Evolutionary conservation across 306 rosid genomes (phyloP), one percentile per base, ranked within the genome.

Genomic region (Pterocarpus macrocarpus): DNA sequence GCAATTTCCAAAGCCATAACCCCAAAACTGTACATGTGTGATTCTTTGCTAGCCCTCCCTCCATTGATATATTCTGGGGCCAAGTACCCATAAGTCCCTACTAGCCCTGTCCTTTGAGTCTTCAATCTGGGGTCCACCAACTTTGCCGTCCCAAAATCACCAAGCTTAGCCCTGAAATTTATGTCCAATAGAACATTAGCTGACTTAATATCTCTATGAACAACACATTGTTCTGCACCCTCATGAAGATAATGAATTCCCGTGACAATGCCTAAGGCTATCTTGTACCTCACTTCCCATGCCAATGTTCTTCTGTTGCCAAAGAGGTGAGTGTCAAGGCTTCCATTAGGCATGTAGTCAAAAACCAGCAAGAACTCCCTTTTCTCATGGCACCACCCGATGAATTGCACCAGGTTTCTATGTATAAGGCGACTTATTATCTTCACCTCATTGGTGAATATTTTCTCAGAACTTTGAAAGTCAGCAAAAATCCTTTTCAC

Each of bases 1-100:
- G 94, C 90, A 38, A 92, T 61, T 69, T 92, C 97, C 73, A 92
- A 77, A 2, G 89, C 92, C 33, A 92, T 88, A 7, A 90, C 89
- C 0, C 91, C 97, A 78, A 87, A 90, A 80, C 89, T 82, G 14
- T 75, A 92, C 72, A 90, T 85, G 43, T 92, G 89, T 3, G 92
- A 87, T 43, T 87, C 89, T 14, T 89, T 89, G 53, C 88, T 87
- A 0, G 83, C 91, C 36, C 69, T 81, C 43, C 89, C 87, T 44
- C 75, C 82, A 8, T n/a, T 79, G 1, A 62, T 75, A 17, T 89
- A 91, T 12, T 91, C 90, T 0, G 88, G 92, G 0, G 94, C 92
- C 9, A 89, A 14, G 64, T 91, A 91, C 0, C 92, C 91, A 3
- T 67, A 83, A 0, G 90, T 87, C 50, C 90, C 91, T 0, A 80